A percentile compares a stretch with the other conserved stretches of the same genome.
Evolutionary conservation across 2,329 filamentous ascomycete species (phyloP).

Genomic region (Sporothrix protearum): DNA sequence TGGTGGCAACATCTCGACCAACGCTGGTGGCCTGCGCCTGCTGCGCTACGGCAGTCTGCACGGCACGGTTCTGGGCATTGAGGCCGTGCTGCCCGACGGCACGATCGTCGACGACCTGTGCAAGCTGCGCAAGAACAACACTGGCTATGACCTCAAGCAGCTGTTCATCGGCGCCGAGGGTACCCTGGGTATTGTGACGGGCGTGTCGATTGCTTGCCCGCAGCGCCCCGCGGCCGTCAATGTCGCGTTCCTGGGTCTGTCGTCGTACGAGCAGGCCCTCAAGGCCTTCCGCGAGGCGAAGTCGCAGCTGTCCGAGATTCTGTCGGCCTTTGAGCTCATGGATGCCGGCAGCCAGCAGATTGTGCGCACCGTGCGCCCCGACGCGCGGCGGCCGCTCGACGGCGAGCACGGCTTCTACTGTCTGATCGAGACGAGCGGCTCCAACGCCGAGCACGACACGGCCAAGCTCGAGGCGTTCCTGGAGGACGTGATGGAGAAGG

Average conservation of each 20-base stretch:
- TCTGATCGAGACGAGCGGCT: constrained; percentile 92
- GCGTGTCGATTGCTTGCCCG: constrained; percentile 82
- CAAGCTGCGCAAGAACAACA: constrained; percentile 95
- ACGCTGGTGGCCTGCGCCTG: constrained; percentile 85
- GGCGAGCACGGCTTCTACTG: constrained; percentile 90
- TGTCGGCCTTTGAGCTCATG: constrained; percentile 98
- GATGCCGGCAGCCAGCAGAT: constrained; percentile 77
- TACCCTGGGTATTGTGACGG: constrained; percentile 91
- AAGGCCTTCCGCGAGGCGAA: constrained; percentile 85
- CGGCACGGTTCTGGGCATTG: constrained; percentile 85
- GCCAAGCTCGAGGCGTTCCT: constrained; percentile 88
- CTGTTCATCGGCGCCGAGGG: constrained; percentile 95
- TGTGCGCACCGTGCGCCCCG: constrained; percentile 66
- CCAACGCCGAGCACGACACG: constrained; percentile 87
- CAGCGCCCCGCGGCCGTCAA: constrained; percentile 85
- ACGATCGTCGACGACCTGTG: constrained; percentile 87
- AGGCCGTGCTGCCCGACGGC: constrained; percentile 90
- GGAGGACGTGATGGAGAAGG: constrained; percentile 81
- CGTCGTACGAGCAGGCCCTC: constrained; percentile 86
- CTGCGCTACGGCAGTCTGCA: constrained; percentile 92
- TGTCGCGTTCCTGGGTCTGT: constrained; percentile 88
- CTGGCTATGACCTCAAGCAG: constrained; percentile 95
- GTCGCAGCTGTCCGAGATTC: constrained; percentile 83
- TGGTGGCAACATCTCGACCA: constrained; percentile 92
- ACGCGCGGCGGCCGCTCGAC: constrained; percentile 76